Evolutionary conservation across 306 rosid species (phyloP).

Genomic region (Heteromeles arbutifolia): DNA sequence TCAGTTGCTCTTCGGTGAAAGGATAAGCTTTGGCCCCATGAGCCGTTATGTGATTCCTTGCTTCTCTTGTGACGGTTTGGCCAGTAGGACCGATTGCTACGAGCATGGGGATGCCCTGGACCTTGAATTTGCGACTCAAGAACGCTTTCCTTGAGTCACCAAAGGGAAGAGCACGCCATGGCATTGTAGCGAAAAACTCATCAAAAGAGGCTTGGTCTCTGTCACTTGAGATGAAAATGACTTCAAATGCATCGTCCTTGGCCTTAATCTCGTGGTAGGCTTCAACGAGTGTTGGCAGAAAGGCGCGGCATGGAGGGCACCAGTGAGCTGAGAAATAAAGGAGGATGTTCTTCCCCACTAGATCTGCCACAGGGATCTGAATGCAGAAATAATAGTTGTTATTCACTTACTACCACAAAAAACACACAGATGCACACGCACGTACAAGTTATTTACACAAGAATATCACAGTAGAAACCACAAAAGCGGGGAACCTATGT

Average conservation of each 20-base stretch:
- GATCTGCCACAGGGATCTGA: slow-evolving; percentile 60
- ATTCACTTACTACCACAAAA: not conserved
- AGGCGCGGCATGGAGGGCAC: slow-evolving; percentile 76
- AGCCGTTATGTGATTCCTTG: slow-evolving; percentile 25
- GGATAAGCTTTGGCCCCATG: slow-evolving; percentile 73
- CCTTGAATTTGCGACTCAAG: slow-evolving; percentile 49
- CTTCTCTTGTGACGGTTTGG: slow-evolving; percentile 53
- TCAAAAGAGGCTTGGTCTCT: slow-evolving; percentile 54
- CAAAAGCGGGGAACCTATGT: not conserved
- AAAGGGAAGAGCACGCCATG: slow-evolving; percentile 79
- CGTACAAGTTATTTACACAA: not conserved
- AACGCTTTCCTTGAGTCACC: slow-evolving; percentile 60
- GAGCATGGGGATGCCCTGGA: slow-evolving; percentile 53
- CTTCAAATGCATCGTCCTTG: slow-evolving; percentile 50
- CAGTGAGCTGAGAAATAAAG: slow-evolving; percentile 87
- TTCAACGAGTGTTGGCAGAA: slow-evolving; percentile 58
- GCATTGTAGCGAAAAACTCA: slow-evolving; percentile 60
- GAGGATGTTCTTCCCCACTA: slow-evolving; percentile 60
- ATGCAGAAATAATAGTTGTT: not conserved
- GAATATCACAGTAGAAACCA: not conserved
- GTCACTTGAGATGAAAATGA: slow-evolving; percentile 70
- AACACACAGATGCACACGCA: not conserved
- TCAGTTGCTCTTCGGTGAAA: slow-evolving; percentile 47
- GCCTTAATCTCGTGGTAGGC: slow-evolving; percentile 58
- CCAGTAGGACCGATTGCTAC: slow-evolving; percentile 65